Evolutionary conservation across 164 flowering plant genomes (phyloP).

Genomic region (Liquidambar formosana): DNA sequence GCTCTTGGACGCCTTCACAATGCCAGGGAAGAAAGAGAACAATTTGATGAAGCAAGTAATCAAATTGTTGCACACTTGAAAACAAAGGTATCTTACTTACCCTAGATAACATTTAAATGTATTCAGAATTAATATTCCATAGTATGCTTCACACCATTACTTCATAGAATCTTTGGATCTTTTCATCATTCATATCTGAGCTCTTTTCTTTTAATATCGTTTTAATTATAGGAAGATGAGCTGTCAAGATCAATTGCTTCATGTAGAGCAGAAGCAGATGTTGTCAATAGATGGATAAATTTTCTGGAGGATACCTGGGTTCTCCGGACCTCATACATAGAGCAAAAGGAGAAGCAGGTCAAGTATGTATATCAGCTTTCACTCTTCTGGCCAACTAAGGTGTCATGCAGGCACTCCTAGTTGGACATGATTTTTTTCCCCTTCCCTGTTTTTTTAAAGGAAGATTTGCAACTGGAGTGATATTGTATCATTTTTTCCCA

Average conservation of each 20-base stretch:
- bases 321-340: slow-evolving; percentile 32
- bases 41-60: slow-evolving; percentile 85
- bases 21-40: slow-evolving; percentile 82
- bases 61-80: slow-evolving; percentile 69
- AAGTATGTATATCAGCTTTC: slow-evolving; percentile 32
- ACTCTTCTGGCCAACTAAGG: not conserved
- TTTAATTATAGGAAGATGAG: slow-evolving; percentile 56
- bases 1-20: slow-evolving; percentile 68
- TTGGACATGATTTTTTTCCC: too few species aligned
- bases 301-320: slow-evolving; percentile 56
- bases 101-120: not conserved
- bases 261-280: slow-evolving; percentile 51
- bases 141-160: not conserved
- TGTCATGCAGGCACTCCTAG: too few species aligned
- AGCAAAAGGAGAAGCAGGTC: slow-evolving; percentile 40
- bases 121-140: not conserved
- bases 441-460: too few species aligned
- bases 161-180: not conserved
- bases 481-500: not conserved
- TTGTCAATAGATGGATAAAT: slow-evolving; percentile 45
- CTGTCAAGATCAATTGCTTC: slow-evolving; percentile 43
- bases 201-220: not conserved
- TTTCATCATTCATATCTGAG: not conserved
- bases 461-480: too few species aligned
- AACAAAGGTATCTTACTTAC: slow-evolving; percentile 50